Evolutionary conservation across 2,329 filamentous ascomycete genomes (phyloP), one percentile per base, ranked within the genome.

Genomic region (Clonostachys sp.): DNA sequence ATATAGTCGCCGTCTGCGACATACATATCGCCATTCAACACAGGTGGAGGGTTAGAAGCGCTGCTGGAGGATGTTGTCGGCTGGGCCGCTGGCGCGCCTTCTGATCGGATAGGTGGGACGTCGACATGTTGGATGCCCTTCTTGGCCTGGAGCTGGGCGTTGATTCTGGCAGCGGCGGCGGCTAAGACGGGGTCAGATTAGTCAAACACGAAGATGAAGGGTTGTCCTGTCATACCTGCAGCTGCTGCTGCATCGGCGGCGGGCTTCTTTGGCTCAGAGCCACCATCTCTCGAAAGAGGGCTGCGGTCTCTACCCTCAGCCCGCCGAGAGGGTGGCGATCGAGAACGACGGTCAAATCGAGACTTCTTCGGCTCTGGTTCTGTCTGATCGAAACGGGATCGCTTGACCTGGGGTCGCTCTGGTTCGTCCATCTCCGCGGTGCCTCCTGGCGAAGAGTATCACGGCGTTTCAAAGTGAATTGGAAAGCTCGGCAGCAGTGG

Each of bases 1-100:
- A 99, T 97, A 67, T 89, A 97, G 71, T 99, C 94, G 60, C 94
- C 94, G 65, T 97, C 94, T 52, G 91, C 87, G 58, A 95, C 87
- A 64, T 97, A 97, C 65, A 96, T 87, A 61, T 95, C 90, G 59
- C 86, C 84, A 60, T 92, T 90, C 66, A 95, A 78, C 51, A 82
- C 82, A 39, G 75, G 75, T 17, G 71, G 67, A 17, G 61, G 55
- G 46, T 57, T 57, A 30, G 57, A 53, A 40, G 70, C 64, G 42
- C 54, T 55, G 49, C 59, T 60, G 3, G 57, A 51, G 17, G 61
- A 55, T 20, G 65, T 55, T 41, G 62, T 54, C 5, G 66, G 59
- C 41, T 71, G 71, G 42, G 70, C 67, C 24, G 67, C 64, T 42
- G 70, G 67, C 39, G 76, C 71, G 24, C 76, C 72, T 17, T 78